A percentile compares a stretch with the other conserved stretches of the same genome.
Conservation (phyloP, 1,139 yeast species). For the Lodderomyces elongisporus region DNA sequence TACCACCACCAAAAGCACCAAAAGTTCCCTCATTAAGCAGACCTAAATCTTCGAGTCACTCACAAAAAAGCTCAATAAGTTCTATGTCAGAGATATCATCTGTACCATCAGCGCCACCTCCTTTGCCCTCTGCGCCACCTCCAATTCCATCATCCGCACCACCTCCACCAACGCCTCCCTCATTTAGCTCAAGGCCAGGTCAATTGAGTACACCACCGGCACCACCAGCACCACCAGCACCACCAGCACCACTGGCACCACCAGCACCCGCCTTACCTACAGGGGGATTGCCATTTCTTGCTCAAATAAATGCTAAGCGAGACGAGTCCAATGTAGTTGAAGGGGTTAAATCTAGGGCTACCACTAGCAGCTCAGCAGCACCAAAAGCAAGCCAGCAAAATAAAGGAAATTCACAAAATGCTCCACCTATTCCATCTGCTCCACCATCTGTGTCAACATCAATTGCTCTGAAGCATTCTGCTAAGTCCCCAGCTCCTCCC, state of each 20-base stretch:
- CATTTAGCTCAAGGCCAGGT: not conserved
- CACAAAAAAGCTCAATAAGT: slow-evolving; percentile 18
- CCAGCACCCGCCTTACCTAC: slow-evolving; percentile 20
- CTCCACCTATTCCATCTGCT: slow-evolving; percentile 11
- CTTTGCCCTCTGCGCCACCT: slow-evolving; percentile 13
- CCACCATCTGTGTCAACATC: slow-evolving; percentile 11
- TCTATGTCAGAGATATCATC: too few species aligned
- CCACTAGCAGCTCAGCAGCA: slow-evolving; percentile 5
- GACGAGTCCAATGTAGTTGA: slow-evolving; percentile 61
- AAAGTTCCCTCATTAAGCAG: slow-evolving; percentile 19
- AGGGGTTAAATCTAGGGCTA: slow-evolving; percentile 11
- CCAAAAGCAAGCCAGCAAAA: too few species aligned
- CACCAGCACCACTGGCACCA: slow-evolving; percentile 11
- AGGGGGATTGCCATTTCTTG: slow-evolving; percentile 43
- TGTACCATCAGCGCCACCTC: slow-evolving; percentile 18
- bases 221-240: slow-evolving; percentile 15
- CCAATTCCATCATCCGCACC: slow-evolving; percentile 19
- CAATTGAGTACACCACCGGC: slow-evolving; percentile 14
- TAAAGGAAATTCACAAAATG: too few species aligned
- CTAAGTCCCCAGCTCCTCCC: slow-evolving; percentile 15
- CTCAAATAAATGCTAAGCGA: slow-evolving; percentile 52
- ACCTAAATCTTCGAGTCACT: slow-evolving; percentile 29
- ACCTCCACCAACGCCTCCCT: slow-evolving; percentile 11
- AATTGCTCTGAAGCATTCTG: too few species aligned
- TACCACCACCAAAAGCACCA: slow-evolving; percentile 20